phyloP scores from a whole-genome alignment of 306 rosid genomes.

The Corylus heterophylla region DNA sequence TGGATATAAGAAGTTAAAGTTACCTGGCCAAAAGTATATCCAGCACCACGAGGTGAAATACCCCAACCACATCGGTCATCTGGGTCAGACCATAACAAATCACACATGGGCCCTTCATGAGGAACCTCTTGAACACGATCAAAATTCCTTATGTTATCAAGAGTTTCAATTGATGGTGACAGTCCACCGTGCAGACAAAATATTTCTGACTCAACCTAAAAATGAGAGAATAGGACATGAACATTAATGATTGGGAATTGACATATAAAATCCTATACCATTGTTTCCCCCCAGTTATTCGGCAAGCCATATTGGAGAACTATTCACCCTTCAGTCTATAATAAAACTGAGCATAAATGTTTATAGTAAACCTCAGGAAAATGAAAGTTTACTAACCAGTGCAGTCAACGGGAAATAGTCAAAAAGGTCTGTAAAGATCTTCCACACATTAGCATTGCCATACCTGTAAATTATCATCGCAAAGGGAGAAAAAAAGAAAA shows the following conservation, averaged over 20 bases:
- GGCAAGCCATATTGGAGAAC: conserved; percentile 7
- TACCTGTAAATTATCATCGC: conserved; percentile 58
- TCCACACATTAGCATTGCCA: conserved; percentile 97
- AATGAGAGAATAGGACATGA: conserved; percentile 19
- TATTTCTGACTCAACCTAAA: conserved; percentile 96
- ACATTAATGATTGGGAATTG: conserved; percentile 16
- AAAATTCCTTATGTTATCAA: conserved; percentile 87
- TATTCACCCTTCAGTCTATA: conserved; percentile 24
- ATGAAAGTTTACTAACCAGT: conserved; percentile 64
- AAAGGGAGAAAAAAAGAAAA: neutral
- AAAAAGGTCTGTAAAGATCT: conserved; percentile 95
- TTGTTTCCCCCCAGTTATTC: conserved; percentile 9
- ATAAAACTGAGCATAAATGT: conserved; percentile 6
- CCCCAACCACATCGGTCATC: conserved; percentile 99
- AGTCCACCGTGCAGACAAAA: conserved; percentile 98
- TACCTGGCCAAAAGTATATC: conserved; percentile 99
- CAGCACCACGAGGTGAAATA: conserved; percentile 99
- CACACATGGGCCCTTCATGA: conserved; percentile 99
- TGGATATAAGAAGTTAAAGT: conserved; percentile 21
- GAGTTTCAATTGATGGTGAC: conserved; percentile 98
- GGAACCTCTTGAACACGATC: conserved; percentile 99
- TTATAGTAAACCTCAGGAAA: neutral
- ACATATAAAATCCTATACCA: conserved; percentile 8
- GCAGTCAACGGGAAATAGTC: conserved; percentile 98
- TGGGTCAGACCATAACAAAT: conserved; percentile 99